phyloP scores from a whole-genome alignment of 108 stramenopile species.

The Cyclotella atomus region DNA sequence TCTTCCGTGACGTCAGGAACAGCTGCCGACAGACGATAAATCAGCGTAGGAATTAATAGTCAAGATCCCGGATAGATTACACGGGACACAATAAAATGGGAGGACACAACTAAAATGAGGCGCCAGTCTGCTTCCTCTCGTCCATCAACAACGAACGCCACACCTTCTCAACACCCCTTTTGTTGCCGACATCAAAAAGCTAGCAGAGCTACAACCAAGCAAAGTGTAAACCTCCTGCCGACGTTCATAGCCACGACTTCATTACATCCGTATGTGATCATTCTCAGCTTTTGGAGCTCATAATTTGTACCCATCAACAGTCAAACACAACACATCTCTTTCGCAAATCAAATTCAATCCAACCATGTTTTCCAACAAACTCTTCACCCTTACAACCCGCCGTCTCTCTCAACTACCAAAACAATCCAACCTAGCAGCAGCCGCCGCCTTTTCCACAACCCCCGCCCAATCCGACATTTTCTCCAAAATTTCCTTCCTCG shows the following conservation, averaged over 20 bases:
- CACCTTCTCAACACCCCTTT: too few relatives aligned
- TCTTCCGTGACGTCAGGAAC: neutral
- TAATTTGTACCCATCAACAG: too few relatives aligned
- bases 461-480: constrained; percentile 36
- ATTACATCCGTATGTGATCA: neutral
- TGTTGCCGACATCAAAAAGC: too few relatives aligned
- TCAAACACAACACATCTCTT: too few relatives aligned
- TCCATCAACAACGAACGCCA: too few relatives aligned
- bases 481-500: constrained; percentile 85
- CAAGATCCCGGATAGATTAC: neutral
- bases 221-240: neutral
- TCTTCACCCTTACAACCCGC: neutral
- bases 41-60: neutral
- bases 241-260: neutral
- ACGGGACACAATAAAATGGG: neutral
- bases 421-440: neutral
- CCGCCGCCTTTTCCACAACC: constrained; percentile 29
- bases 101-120: neutral
- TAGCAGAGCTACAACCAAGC: too few relatives aligned
- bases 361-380: constrained; percentile 1
- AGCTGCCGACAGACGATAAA: neutral
- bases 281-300: too few relatives aligned
- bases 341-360: neutral
- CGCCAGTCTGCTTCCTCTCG: neutral
- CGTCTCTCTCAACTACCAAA: neutral